Percentiles rank a stretch among this genome's conserved stretches.
These are phyloP conservation scores for Phanerodontia chrysosporium DNA, from an alignment of 768 basidiomycete genomes.

Conservation along the genomic window DNA sequence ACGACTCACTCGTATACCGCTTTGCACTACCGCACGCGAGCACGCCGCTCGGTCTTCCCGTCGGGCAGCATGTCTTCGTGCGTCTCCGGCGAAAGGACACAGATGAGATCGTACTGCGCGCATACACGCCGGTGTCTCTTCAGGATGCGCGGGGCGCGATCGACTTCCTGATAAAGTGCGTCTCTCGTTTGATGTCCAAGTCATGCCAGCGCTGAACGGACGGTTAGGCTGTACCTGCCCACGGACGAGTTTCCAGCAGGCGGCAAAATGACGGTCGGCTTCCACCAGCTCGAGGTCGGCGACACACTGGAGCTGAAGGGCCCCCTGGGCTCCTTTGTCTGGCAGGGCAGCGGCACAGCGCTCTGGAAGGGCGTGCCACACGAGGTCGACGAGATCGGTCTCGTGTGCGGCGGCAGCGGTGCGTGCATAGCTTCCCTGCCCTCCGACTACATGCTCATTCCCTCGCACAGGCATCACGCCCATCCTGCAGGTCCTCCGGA, in stretches of 20 bases:
- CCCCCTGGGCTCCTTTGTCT: conserved; percentile 53
- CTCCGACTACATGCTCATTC: neutral
- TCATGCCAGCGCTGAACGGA: too few relatives aligned
- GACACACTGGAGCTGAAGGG: conserved; percentile 56
- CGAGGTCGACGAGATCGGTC: conserved; percentile 38
- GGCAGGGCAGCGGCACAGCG: conserved; percentile 39
- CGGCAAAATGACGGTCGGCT: conserved; percentile 49
- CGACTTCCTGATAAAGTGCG: conserved; percentile 51
- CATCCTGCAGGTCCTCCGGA: conserved; percentile 50
- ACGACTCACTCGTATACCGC: conserved; percentile 46
- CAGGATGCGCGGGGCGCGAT: conserved; percentile 39
- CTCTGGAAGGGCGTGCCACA: conserved; percentile 32
- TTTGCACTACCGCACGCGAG: conserved; percentile 40
- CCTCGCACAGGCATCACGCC: conserved; percentile 45
- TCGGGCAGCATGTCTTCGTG: conserved; percentile 59
- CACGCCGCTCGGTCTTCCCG: conserved; percentile 47
- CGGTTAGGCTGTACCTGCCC: conserved; percentile 41
- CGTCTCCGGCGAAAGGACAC: conserved; percentile 32
- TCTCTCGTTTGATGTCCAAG: too few relatives aligned
- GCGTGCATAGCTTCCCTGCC: conserved; percentile 4
- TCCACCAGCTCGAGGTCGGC: conserved; percentile 42
- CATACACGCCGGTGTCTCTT: conserved; percentile 56
- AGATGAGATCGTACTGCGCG: conserved; percentile 48
- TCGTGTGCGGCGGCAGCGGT: conserved; percentile 59
- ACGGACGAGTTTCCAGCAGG: conserved; percentile 33